Evolutionary conservation across 768 basidiomycete species (phyloP), one percentile per base, ranked within the genome.

Genomic region (Ramaria rubella): DNA sequence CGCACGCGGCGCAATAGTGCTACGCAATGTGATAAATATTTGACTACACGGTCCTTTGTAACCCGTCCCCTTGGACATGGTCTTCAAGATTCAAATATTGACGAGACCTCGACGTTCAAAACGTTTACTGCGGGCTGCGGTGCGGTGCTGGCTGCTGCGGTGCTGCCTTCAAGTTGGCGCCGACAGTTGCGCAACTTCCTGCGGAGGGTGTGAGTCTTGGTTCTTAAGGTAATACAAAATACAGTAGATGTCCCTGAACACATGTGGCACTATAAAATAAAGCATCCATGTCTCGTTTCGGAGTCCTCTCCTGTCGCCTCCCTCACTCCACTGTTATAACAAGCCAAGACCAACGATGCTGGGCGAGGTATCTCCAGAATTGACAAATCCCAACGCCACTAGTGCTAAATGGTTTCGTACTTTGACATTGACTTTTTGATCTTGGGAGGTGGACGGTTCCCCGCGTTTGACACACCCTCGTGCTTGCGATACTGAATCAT

Each of bases 341-440:
- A 42, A 17, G 40, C 40, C 40, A 8, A 42, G 14, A 9, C 17
- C 40, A 8, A 4, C 40, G 23, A 42, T 19, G 23, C 40, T 19
- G 24, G 46, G 46, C 5, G 23, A 26, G 23, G 23, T 17, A 24
- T 48, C 46, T 14, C 45, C 55, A 14, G 42, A 45, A 14, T 45
- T 19, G 4, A 56, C 27, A 34, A 56, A 56, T 9, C 55, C 55
- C 17, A 56, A 34, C 45, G 55, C 55, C 19, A 56, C 34, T 26
- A 56, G 15, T 15, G 55, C 55, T 1, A 56, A 15, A 24, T 48
- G 19, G 33, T 56, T 56, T 15, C 43, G 55, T n/a, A 56, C 33
- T 48, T 56, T 24, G 23, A 56, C 24, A 31, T 56, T 56, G n/a
- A 34, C 46, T 24, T 46, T 45, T 15, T 42, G 33, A 19, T 17